phyloP scores from a whole-genome alignment of 805 yeast genomes.

The Ogataea paraovalis region DNA sequence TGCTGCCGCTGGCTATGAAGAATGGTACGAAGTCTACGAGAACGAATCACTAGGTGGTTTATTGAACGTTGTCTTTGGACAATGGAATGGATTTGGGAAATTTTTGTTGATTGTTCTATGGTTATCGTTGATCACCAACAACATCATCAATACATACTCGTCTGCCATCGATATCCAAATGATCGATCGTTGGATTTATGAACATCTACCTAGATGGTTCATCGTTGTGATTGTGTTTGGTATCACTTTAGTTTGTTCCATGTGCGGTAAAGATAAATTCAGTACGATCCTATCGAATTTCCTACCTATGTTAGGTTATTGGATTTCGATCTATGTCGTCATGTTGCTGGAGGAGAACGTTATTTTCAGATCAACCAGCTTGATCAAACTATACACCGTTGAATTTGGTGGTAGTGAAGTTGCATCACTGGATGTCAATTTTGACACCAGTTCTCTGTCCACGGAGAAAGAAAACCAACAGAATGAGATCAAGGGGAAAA shows the following conservation, averaged over 20 bases:
- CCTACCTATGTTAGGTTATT: constrained; percentile 87
- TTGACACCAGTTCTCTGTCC: neutral
- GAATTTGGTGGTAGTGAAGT: constrained; percentile 34
- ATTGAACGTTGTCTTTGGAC: constrained; percentile 55
- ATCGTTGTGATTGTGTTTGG: constrained; percentile 63
- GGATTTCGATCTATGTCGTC: constrained; percentile 81
- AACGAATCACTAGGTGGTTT: constrained; percentile 73
- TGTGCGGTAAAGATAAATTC: constrained; percentile 73
- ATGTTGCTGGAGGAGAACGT: constrained; percentile 67
- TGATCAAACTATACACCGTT: constrained; percentile 37
- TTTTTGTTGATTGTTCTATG: constrained; percentile 66
- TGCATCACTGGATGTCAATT: neutral
- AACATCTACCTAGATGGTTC: constrained; percentile 72
- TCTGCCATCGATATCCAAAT: constrained; percentile 78
- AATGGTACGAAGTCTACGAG: constrained; percentile 57
- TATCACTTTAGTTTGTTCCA: constrained; percentile 63
- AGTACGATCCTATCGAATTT: constrained; percentile 72
- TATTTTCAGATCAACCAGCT: constrained; percentile 54
- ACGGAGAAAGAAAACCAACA: neutral
- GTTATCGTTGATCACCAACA: constrained; percentile 75
- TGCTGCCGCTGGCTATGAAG: constrained; percentile 52
- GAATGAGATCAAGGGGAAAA: neutral
- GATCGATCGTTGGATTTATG: constrained; percentile 44
- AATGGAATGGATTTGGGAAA: constrained; percentile 78
- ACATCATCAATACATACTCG: constrained; percentile 75